phyloP scores from a whole-genome alignment of 2,329 filamentous ascomycete genomes.

The Ascocoryne sarcoides region DNA sequence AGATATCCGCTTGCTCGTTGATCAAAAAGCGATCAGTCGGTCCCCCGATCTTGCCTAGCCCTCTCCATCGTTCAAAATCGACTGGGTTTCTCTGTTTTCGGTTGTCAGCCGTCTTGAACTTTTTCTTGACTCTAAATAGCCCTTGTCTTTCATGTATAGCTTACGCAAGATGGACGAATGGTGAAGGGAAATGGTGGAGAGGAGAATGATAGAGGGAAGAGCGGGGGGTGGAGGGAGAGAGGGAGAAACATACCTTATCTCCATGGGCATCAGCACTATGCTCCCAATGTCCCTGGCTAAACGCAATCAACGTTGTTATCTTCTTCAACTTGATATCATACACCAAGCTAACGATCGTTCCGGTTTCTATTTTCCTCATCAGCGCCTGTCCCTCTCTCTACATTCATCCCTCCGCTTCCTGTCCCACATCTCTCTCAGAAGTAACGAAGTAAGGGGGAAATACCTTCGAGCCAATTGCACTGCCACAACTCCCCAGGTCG shows the following conservation, averaged over 20 bases:
- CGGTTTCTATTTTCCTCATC: conserved; percentile 36
- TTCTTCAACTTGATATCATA: conserved; percentile 43
- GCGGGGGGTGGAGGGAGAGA: too few relatives aligned
- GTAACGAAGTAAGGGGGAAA: neutral
- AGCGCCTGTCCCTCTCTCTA: neutral
- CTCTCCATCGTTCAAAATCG: conserved; percentile 44
- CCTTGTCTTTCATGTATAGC: too few relatives aligned
- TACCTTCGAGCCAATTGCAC: conserved; percentile 46
- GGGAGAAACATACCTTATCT: too few relatives aligned
- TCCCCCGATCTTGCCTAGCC: conserved; percentile 38
- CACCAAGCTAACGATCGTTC: conserved; percentile 45
- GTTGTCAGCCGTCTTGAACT: too few relatives aligned
- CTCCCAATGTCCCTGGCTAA: conserved; percentile 50
- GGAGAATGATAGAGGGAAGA: too few relatives aligned
- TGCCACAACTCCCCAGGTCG: conserved; percentile 50
- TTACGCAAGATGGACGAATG: too few relatives aligned
- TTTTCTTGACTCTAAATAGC: too few relatives aligned
- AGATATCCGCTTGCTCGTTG: conserved; percentile 43
- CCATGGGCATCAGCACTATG: conserved; percentile 41
- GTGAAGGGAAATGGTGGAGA: too few relatives aligned
- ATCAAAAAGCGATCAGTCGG: conserved; percentile 43
- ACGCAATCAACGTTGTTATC: conserved; percentile 44
- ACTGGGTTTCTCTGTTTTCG: conserved; percentile 37
- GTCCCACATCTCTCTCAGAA: neutral
- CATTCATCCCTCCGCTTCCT: neutral